These are phyloP conservation scores for Aspergillus spinulosporus DNA, from an alignment of 2,329 filamentous ascomycete species.

Conservation along the genomic window DNA sequence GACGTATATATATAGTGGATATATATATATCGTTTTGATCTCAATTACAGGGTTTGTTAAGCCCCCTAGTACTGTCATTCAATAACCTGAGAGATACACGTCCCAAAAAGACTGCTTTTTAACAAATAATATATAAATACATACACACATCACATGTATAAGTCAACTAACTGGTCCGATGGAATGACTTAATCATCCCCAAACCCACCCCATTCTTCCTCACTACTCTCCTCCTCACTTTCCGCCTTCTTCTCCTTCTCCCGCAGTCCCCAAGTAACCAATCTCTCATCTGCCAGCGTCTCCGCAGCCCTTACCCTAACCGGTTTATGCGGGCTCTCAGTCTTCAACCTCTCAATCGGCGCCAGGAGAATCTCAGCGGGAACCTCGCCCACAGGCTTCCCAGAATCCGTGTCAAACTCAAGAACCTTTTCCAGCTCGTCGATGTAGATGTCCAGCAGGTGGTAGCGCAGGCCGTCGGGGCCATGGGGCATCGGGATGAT, in stretches of 20 bases:
- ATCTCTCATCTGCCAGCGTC: constrained; percentile 69
- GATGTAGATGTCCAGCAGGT: constrained; percentile 86
- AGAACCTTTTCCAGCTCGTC: constrained; percentile 80
- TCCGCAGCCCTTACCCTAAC: constrained; percentile 70
- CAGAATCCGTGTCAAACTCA: constrained; percentile 44
- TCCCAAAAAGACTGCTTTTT: too few relatives aligned
- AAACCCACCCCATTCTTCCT: constrained; percentile 68
- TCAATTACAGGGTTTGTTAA: not conserved
- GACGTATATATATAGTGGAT: constrained; percentile 3
- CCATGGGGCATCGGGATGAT: constrained; percentile 55
- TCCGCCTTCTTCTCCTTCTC: constrained; percentile 36
- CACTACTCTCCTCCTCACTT: constrained; percentile 45
- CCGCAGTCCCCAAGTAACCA: constrained; percentile 61
- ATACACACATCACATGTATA: too few relatives aligned
- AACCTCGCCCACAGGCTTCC: constrained; percentile 39
- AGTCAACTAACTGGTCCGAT: too few relatives aligned
- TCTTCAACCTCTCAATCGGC: constrained; percentile 47
- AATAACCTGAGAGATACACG: not conserved
- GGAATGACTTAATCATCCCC: constrained; percentile 46
- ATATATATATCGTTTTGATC: constrained; percentile 3
- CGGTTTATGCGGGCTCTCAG: constrained; percentile 65
- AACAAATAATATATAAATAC: too few relatives aligned
- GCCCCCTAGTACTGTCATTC: not conserved
- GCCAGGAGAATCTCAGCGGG: constrained; percentile 45
- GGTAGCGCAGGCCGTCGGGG: constrained; percentile 80